phyloP scores from a whole-genome alignment of 106 monocot genomes.

The Alisma plantagoaquatica region DNA sequence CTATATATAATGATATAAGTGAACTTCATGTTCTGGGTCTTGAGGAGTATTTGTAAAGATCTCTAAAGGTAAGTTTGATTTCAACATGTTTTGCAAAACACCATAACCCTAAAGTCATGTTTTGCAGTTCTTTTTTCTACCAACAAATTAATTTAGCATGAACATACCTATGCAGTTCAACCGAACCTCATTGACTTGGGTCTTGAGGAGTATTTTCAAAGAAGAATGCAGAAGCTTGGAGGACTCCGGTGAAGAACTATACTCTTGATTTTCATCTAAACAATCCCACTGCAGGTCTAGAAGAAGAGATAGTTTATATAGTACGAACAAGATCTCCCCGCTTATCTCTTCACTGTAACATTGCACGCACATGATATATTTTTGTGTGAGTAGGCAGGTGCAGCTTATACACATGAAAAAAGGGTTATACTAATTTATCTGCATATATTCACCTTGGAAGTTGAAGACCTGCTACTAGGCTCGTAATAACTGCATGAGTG shows the following conservation, averaged over 20 bases:
- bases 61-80: too few species aligned
- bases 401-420: too few species aligned
- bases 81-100: too few species aligned
- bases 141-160: too few species aligned
- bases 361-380: neutral
- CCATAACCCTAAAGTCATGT: too few species aligned
- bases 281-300: conserved; percentile 46
- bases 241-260: conserved; percentile 10
- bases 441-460: conserved; percentile 53
- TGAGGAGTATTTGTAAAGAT: too few species aligned
- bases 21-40: too few species aligned
- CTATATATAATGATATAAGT: too few species aligned
- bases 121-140: too few species aligned
- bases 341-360: conserved; percentile 68
- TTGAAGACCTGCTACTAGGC: conserved; percentile 58
- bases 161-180: conserved; percentile 89
- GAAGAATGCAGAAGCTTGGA: conserved; percentile 24
- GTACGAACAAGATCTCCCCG: conserved; percentile 81
- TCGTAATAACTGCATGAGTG: conserved; percentile 48
- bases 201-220: conserved; percentile 77
- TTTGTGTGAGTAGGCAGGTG: neutral
- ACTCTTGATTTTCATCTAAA: conserved; percentile 6
- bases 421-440: neutral
- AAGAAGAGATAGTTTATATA: conserved; percentile 60
- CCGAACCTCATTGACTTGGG: conserved; percentile 74